Evolutionary conservation across 768 basidiomycete genomes (phyloP), one percentile per base, ranked within the genome.

Genomic region (Hebeloma cylindrosporum): DNA sequence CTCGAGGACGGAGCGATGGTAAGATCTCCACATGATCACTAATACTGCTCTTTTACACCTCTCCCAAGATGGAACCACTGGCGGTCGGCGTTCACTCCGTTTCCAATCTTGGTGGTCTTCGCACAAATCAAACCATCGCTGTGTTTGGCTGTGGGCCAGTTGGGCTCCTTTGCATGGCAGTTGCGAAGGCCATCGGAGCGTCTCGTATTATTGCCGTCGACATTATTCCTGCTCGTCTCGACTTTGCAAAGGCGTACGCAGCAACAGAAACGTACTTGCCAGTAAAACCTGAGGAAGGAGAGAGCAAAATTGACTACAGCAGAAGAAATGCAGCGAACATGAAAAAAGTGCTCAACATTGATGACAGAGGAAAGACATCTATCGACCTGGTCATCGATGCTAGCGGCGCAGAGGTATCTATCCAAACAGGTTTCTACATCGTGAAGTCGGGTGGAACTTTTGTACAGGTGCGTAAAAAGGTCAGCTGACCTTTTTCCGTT

Each of bases 1-100:
- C 78, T 95, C 10, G 94, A 95, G 64, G 93, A 98, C 61, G 95
- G 94, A 23, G 93, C 95, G 5, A 88, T 97, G 89, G 88, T 88
- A 70, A 27, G 46, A 34, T 8, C n/a, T 18, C 11, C 51, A 14
- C 5, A 27, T 29, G 20, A 14, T 40, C 21, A 10, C 17, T 17
- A 20, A 14, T 22, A 23, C 6, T 36, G 27, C 29, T 17, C 30
- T 44, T 16, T 26, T 37, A 28, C 43, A 25, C 33, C 36, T 35
- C 36, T 11, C 43, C 38, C 16, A 46, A 92, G 90, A 93, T 96
- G 72, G 95, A 97, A 64, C 95, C 95, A 4, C 79, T 97, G 29
- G 83, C 94, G 17, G 95, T 97, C 18, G 95, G 82, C 3, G 78
- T 96, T 9, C 94, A 97, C 64, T 85, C 92, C 0, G 85, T 96